Conservation (phyloP, 148 eudicot species). For the Camellia sinensis region DNA sequence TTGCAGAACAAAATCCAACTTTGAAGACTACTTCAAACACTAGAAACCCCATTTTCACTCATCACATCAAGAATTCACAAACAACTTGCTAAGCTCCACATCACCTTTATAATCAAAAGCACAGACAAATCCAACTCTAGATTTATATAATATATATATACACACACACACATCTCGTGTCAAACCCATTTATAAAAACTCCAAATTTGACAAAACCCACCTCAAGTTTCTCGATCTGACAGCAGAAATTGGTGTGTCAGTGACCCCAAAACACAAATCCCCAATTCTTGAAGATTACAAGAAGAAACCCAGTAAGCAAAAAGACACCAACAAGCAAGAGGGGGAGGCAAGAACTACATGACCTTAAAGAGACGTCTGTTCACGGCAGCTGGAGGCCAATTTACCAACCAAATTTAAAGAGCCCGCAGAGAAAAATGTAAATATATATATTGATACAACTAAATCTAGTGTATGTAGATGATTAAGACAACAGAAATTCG, state of each 20-base stretch:
- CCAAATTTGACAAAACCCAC: not conserved
- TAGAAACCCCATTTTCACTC: not conserved
- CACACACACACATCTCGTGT: not conserved
- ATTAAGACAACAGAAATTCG: not conserved
- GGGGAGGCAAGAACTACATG: not conserved
- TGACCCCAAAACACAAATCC: not conserved
- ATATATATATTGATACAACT: not conserved
- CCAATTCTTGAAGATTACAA: not conserved
- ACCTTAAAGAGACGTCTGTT: not conserved
- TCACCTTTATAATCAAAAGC: not conserved
- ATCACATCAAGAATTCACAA: constrained; percentile 8
- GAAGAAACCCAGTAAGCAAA: not conserved
- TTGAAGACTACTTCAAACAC: constrained; percentile 4
- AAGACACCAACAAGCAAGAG: not conserved
- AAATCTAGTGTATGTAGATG: not conserved
- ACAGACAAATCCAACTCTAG: not conserved
- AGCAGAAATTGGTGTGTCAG: not conserved
- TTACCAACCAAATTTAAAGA: not conserved
- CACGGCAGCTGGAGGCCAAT: not conserved
- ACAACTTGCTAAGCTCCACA: not conserved
- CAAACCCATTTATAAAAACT: not conserved
- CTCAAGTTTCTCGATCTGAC: constrained; percentile 13
- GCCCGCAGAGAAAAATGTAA: not conserved
- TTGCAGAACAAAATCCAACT: not conserved
- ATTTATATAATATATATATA: not conserved